Evolutionary conservation across 192 early-diverging fungal genomes (phyloP).

Genomic region (Podila horticola): DNA sequence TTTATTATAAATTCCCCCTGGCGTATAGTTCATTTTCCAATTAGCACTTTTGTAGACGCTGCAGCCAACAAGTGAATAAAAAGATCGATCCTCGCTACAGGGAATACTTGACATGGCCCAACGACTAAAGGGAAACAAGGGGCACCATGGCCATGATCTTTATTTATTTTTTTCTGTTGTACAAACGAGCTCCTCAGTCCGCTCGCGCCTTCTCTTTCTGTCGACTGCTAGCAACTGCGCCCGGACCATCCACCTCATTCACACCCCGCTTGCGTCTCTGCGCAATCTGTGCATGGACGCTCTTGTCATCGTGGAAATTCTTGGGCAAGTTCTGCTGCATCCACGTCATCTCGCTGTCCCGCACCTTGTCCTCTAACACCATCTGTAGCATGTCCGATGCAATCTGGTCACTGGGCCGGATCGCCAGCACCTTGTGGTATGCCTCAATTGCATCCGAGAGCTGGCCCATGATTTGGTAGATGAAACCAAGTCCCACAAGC

Average conservation of each 20-base stretch:
- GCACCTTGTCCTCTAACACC: slow-evolving; percentile 52
- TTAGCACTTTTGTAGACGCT: no score
- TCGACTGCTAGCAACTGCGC: neutral
- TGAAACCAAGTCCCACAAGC: slow-evolving; percentile 60
- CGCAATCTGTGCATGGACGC: neutral
- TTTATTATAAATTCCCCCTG: no score
- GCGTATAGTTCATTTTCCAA: no score
- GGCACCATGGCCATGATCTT: no score
- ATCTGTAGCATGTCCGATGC: slow-evolving; percentile 51
- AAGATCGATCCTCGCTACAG: no score
- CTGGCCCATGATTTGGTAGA: slow-evolving; percentile 65
- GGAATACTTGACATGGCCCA: no score
- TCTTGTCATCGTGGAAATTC: slow-evolving; percentile 16
- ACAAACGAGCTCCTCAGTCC: no score
- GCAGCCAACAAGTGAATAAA: no score
- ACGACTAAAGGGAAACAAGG: no score
- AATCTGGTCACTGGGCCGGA: slow-evolving; percentile 48
- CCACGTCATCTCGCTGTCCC: slow-evolving; percentile 21
- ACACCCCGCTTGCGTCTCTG: neutral
- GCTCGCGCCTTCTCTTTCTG: no score
- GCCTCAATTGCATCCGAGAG: slow-evolving; percentile 60
- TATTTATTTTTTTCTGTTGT: no score
- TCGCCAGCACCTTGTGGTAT: slow-evolving; percentile 62
- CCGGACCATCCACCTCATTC: neutral
- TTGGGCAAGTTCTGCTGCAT: slow-evolving; percentile 25